These are phyloP conservation scores for Trichoderma cornu-damae DNA, from an alignment of 2,329 filamentous ascomycete species.

Conservation along the genomic window DNA sequence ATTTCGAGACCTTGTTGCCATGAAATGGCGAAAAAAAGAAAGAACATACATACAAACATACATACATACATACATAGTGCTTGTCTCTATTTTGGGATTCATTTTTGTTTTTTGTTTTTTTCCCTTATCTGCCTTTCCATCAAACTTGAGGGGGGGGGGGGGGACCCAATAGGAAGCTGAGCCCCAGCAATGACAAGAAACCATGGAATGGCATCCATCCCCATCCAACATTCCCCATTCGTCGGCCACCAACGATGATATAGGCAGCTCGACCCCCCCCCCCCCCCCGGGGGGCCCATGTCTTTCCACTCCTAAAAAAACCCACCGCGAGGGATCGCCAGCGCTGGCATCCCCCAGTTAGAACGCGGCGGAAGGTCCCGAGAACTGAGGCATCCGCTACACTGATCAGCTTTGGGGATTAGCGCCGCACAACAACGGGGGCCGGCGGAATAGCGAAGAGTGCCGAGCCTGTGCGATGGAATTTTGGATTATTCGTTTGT, in stretches of 20 bases:
- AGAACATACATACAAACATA: neutral
- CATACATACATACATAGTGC: too few relatives aligned
- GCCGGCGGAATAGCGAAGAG: neutral
- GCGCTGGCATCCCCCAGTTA: neutral
- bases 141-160: too few relatives aligned
- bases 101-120: too few relatives aligned
- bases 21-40: neutral
- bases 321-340: neutral
- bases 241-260: too few relatives aligned
- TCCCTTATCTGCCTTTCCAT: too few relatives aligned
- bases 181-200: too few relatives aligned
- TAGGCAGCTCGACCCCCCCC: neutral
- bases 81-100: too few relatives aligned
- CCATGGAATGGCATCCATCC: too few relatives aligned
- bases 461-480: neutral
- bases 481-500: neutral
- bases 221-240: too few relatives aligned
- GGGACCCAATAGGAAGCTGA: too few relatives aligned
- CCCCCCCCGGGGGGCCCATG: too few relatives aligned
- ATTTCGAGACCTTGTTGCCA: neutral
- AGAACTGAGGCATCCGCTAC: constrained; percentile 10
- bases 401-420: constrained; percentile 1
- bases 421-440: neutral
- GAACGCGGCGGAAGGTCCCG: constrained; percentile 5
- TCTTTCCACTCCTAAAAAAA: neutral